Evolutionary conservation across 768 basidiomycete species (phyloP).

Genomic region (Suillus alpinus): DNA sequence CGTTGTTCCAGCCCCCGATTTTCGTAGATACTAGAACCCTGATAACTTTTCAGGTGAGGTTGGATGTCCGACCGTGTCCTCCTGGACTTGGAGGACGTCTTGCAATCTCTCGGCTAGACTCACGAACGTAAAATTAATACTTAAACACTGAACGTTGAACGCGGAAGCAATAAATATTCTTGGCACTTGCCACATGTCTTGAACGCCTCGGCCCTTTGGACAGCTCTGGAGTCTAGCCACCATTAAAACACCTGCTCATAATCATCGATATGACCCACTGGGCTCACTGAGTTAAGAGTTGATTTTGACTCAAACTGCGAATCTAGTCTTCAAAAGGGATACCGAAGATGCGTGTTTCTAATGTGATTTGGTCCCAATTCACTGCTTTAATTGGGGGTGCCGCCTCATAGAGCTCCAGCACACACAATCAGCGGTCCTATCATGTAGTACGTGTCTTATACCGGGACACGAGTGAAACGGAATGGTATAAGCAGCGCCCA

Average conservation of each 20-base stretch:
- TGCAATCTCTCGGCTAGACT: background rate
- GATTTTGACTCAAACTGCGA: background rate
- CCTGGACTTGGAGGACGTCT: too few species aligned
- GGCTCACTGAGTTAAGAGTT: background rate
- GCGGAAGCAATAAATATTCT: background rate
- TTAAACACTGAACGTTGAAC: too few species aligned
- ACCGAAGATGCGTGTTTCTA: background rate
- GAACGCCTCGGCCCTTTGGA: too few species aligned
- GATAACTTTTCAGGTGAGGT: background rate
- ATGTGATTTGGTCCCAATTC: background rate
- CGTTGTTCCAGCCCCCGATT: too few species aligned
- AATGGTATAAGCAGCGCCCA: background rate
- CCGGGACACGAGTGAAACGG: background rate
- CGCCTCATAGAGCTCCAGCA: background rate
- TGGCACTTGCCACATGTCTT: too few species aligned
- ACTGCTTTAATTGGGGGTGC: background rate
- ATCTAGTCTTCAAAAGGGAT: background rate
- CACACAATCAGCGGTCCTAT: background rate
- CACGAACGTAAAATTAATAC: background rate
- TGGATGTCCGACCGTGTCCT: background rate
- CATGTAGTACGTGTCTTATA: background rate
- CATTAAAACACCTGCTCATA: background rate
- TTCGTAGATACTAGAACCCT: too few species aligned
- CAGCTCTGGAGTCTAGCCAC: too few species aligned
- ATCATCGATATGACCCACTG: background rate